Evolutionary conservation across 2,329 filamentous ascomycete genomes (phyloP).

Genomic region (Zasmidium angulare): DNA sequence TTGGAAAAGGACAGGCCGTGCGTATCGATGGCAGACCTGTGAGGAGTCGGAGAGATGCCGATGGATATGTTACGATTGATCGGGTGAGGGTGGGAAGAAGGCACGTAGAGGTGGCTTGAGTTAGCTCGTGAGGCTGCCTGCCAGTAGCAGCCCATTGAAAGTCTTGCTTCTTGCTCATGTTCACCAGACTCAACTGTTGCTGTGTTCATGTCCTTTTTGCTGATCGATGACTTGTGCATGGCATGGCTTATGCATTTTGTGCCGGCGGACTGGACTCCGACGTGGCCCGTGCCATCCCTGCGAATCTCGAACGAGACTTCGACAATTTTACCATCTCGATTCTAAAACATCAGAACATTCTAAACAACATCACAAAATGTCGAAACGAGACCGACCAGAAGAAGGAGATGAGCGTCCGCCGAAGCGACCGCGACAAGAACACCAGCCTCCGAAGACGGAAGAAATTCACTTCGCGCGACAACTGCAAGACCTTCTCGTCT

Average conservation of each 20-base stretch:
- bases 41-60: not conserved
- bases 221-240: too few relatives aligned
- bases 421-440: slow-evolving; percentile 31
- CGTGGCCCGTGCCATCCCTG: not conserved
- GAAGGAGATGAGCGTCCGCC: slow-evolving; percentile 29
- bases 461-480: slow-evolving; percentile 65
- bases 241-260: too few relatives aligned
- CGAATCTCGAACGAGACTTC: not conserved
- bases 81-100: not conserved
- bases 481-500: slow-evolving; percentile 66
- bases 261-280: not conserved
- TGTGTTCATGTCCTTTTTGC: too few relatives aligned
- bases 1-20: not conserved
- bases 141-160: too few relatives aligned
- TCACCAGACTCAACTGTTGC: too few relatives aligned
- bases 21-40: not conserved
- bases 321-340: not conserved
- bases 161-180: too few relatives aligned
- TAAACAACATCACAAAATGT: slow-evolving; percentile 20
- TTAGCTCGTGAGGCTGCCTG: not conserved
- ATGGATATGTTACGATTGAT: not conserved
- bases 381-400: slow-evolving; percentile 27
- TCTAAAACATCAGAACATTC: not conserved
- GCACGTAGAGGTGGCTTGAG: not conserved
- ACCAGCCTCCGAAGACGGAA: slow-evolving; percentile 54